These are phyloP conservation scores for Citrus maxima DNA, from an alignment of 345 rosid species.

Conservation along the genomic window DNA sequence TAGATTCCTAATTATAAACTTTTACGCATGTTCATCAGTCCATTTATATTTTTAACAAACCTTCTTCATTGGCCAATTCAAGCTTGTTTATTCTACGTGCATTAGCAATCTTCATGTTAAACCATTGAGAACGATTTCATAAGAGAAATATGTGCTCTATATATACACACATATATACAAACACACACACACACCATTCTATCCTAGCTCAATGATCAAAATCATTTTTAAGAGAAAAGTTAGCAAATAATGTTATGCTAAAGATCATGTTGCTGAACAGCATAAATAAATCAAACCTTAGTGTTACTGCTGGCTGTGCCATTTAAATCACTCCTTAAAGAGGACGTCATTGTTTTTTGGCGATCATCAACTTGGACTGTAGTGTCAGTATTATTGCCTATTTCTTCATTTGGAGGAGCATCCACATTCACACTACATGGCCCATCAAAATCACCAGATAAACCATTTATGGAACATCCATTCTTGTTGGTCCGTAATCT, in stretches of 20 bases:
- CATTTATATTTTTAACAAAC: neutral
- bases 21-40: no score
- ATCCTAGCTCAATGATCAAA: no score
- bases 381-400: neutral
- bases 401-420: constrained; percentile 9
- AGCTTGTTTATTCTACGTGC: neutral
- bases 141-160: no score
- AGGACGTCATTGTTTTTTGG: constrained; percentile 10
- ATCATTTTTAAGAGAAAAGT: neutral
- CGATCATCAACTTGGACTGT: constrained; percentile 11
- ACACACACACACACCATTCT: no score
- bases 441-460: constrained; percentile 7
- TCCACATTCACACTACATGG: constrained; percentile 19
- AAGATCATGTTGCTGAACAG: neutral
- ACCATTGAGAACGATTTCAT: no score
- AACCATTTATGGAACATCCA: constrained; percentile 3
- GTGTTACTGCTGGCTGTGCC: constrained; percentile 2
- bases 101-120: neutral
- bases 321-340: constrained; percentile 12
- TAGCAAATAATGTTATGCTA: neutral
- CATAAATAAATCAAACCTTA: constrained; percentile 2
- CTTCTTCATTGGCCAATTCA: neutral
- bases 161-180: no score
- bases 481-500: neutral
- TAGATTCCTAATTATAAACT: no score